Base-by-base conservation (phyloP, 768 basidiomycete genomes). In the Dacryopinax spathularia region DNA sequence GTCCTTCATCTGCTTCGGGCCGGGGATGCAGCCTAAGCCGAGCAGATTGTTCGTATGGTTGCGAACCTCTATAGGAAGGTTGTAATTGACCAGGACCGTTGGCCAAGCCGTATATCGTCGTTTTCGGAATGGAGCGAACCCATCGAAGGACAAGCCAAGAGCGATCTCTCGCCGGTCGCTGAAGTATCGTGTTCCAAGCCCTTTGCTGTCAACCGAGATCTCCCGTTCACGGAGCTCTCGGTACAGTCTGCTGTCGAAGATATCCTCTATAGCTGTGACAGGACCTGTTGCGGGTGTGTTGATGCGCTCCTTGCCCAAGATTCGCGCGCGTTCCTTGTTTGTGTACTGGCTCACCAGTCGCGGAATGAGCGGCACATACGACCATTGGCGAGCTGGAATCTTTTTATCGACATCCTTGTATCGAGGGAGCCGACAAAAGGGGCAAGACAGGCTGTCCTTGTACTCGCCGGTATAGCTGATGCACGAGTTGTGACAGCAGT, bases 401-500 rank as follows among this genome's bases (percentile, higher is more conserved):
- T n/a, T n/a, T 33, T 66, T 68, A 0, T 69, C 69, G 34, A 61
- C 37, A 13, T 63, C 1, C 37, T 69, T 41, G 59, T 60, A 72
- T 1, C 74, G 71, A 15, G 73, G n/a, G 43, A 69, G 68, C 0
- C 72, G 44, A 68, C 79, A 81, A 66, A 70, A 70, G 0, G 75
- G 75, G 63, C 80, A 81, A 9, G 34, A 18, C 0, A 66, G 62
- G 7, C 70, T 61, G 3, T 72, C 67, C 5, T 63, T 67, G 34
- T 74, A 70, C 0, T 70, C 67, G 0, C 77, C 78, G 15, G 72
- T 67, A 65, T 69, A 81, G 63, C 72, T 74, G 60, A 68, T 68
- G 65, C 80, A 81, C 0, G 75, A 77, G 60, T 77, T 75, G 25
- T 69, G 60, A 68, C 80, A 82, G 67, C 78, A 80, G 67, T 80